A percentile compares a stretch with the other conserved stretches of the same genome.
Conservation (phyloP, 306 rosid genomes). For the Rubus parviflorus region DNA sequence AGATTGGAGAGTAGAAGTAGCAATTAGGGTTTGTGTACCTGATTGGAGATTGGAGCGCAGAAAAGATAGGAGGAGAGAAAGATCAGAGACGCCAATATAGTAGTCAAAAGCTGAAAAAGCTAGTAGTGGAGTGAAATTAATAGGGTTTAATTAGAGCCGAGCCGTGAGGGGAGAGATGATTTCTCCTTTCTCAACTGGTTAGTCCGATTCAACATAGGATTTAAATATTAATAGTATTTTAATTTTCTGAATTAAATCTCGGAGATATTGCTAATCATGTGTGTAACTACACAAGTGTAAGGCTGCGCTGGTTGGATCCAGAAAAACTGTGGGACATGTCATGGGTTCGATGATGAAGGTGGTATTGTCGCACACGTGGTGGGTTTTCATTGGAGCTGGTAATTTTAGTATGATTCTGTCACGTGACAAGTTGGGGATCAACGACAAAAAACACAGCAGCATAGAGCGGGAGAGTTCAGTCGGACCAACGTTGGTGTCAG, state of each 20-base stretch:
- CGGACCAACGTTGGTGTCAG: too few relatives aligned
- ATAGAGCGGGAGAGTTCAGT: too few relatives aligned
- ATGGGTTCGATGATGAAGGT: not conserved
- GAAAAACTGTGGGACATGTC: slow-evolving; percentile 25
- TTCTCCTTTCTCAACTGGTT: too few relatives aligned
- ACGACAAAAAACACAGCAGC: too few relatives aligned
- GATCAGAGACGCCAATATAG: not conserved
- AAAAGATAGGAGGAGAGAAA: not conserved
- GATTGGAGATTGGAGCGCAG: slow-evolving; percentile 9
- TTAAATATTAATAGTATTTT: not conserved
- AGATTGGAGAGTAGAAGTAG: not conserved
- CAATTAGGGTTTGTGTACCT: slow-evolving; percentile 6
- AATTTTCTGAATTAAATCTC: not conserved
- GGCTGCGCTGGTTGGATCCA: slow-evolving; percentile 29
- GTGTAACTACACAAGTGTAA: not conserved
- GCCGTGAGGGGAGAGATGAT: not conserved
- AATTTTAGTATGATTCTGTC: not conserved
- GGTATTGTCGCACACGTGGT: slow-evolving; percentile 10
- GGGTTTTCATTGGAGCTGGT: not conserved
- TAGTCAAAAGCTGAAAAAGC: slow-evolving; percentile 1
- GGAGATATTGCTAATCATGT: not conserved
- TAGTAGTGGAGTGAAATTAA: not conserved
- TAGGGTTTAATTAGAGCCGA: not conserved
- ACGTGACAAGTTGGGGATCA: slow-evolving; percentile 2
- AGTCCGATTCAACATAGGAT: not conserved